A percentile compares a stretch with the other conserved stretches of the same genome.
These are phyloP conservation scores for Colletotrichum coccodes DNA, from an alignment of 2,329 filamentous ascomycete species.

Conservation along the genomic window DNA sequence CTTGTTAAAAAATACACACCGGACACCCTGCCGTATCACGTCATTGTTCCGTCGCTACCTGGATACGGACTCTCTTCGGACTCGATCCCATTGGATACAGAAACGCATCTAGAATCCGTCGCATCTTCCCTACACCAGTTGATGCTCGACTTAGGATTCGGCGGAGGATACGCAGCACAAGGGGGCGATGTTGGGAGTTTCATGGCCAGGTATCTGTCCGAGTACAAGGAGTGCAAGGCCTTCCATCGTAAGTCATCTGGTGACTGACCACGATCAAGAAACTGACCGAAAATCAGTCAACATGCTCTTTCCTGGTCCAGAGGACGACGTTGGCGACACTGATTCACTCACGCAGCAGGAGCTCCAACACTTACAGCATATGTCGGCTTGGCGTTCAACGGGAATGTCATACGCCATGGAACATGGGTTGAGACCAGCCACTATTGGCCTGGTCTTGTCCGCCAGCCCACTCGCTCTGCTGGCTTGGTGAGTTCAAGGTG, in stretches of 20 bases:
- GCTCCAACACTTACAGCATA: slow-evolving; percentile 41
- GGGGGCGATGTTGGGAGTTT: slow-evolving; percentile 66
- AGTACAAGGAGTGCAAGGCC: slow-evolving; percentile 58
- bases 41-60: slow-evolving; percentile 65
- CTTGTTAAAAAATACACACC: slow-evolving; percentile 59
- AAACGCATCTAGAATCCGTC: slow-evolving; percentile 36
- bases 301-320: neutral
- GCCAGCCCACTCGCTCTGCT: slow-evolving; percentile 66
- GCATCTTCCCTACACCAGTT: slow-evolving; percentile 59
- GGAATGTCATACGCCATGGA: slow-evolving; percentile 61
- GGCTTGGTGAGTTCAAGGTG: slow-evolving; percentile 51
- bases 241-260: slow-evolving; percentile 36
- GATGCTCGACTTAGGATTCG: slow-evolving; percentile 64
- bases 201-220: slow-evolving; percentile 53
- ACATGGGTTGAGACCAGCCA: slow-evolving; percentile 65
- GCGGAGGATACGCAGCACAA: slow-evolving; percentile 61
- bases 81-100: slow-evolving; percentile 45
- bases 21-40: slow-evolving; percentile 62
- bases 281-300: slow-evolving; percentile 2
- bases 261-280: rapidly evolving
- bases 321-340: neutral
- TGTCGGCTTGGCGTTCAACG: slow-evolving; percentile 47
- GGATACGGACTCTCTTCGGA: slow-evolving; percentile 60
- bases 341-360: slow-evolving; percentile 10
- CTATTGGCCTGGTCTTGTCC: slow-evolving; percentile 64